Percentiles rank a stretch among this genome's conserved stretches.
Evolutionary conservation across 2,329 filamentous ascomycete genomes (phyloP).

Genomic region (Penicillium paneum): DNA sequence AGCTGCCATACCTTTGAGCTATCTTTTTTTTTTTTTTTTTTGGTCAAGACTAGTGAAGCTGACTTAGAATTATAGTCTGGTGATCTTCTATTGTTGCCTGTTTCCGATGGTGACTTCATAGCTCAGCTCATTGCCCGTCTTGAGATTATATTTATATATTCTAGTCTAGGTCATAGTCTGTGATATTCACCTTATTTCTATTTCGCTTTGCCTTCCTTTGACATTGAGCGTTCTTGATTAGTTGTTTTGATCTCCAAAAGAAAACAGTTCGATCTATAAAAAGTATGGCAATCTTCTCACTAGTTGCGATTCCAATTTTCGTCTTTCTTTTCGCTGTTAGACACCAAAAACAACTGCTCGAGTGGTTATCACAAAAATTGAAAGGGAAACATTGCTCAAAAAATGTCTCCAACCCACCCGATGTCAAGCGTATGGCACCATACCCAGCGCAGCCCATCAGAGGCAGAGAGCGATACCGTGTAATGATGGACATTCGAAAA

Average conservation of each 20-base stretch:
- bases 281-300: slow-evolving; percentile 35
- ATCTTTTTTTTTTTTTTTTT: slow-evolving; percentile 14
- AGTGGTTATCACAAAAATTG: slow-evolving; percentile 8
- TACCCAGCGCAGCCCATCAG: slow-evolving; percentile 41
- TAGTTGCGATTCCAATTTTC: slow-evolving; percentile 29
- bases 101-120: slow-evolving; percentile 12
- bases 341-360: slow-evolving; percentile 21
- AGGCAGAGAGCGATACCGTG: slow-evolving; percentile 39
- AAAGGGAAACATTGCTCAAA: neutral
- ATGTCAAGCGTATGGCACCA: slow-evolving; percentile 36
- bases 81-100: slow-evolving; percentile 21
- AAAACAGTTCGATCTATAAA: slow-evolving; percentile 2
- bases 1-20: slow-evolving; percentile 10
- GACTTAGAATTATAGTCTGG: slow-evolving; percentile 13
- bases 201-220: neutral
- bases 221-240: slow-evolving; percentile 4
- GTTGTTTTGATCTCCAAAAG: neutral
- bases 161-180: neutral
- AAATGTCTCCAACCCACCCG: slow-evolving; percentile 13
- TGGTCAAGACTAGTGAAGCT: slow-evolving; percentile 10
- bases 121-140: no score
- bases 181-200: neutral
- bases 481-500: slow-evolving; percentile 49
- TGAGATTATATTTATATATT: slow-evolving; percentile 19
- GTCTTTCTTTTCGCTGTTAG: slow-evolving; percentile 29